phyloP scores from a whole-genome alignment of 352 stramenopile genomes.

The Hyaloperonospora brassicae region DNA sequence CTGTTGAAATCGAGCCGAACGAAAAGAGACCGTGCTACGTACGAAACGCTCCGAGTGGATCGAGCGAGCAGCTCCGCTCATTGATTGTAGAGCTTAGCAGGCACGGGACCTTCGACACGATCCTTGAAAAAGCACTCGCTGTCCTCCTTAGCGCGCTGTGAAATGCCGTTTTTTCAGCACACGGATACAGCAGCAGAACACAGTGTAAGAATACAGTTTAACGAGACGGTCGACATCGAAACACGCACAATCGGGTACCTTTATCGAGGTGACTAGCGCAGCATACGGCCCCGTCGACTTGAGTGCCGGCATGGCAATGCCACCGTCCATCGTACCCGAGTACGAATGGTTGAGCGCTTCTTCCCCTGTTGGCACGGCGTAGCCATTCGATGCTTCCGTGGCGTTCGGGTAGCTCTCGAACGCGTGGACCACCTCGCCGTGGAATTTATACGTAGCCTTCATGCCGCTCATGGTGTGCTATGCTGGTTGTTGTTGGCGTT shows the following conservation, averaged over 20 bases:
- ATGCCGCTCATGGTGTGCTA: slow-evolving; percentile 39
- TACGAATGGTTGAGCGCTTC: slow-evolving; percentile 63
- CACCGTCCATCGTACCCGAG: slow-evolving; percentile 57
- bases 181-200: background rate
- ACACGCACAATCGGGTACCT: slow-evolving; percentile 30
- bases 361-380: slow-evolving; percentile 23
- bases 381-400: slow-evolving; percentile 60
- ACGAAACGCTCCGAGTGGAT: no score
- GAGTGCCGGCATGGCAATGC: slow-evolving; percentile 48
- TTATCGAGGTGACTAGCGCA: slow-evolving; percentile 62
- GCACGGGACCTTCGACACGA: slow-evolving; percentile 69
- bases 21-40: no score
- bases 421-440: slow-evolving; percentile 52
- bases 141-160: slow-evolving; percentile 66
- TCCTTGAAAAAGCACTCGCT: slow-evolving; percentile 76
- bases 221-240: background rate
- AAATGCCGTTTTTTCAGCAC: background rate
- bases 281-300: slow-evolving; percentile 63
- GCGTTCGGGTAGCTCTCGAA: slow-evolving; percentile 59
- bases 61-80: slow-evolving; percentile 13
- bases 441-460: slow-evolving; percentile 57
- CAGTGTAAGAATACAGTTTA: background rate
- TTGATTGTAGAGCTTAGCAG: slow-evolving; percentile 56
- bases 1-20: slow-evolving; percentile 11
- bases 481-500: no score